Evolutionary conservation across 164 flowering plant genomes (phyloP), one percentile per base, ranked within the genome.

Genomic region (Dillenia turbinata): DNA sequence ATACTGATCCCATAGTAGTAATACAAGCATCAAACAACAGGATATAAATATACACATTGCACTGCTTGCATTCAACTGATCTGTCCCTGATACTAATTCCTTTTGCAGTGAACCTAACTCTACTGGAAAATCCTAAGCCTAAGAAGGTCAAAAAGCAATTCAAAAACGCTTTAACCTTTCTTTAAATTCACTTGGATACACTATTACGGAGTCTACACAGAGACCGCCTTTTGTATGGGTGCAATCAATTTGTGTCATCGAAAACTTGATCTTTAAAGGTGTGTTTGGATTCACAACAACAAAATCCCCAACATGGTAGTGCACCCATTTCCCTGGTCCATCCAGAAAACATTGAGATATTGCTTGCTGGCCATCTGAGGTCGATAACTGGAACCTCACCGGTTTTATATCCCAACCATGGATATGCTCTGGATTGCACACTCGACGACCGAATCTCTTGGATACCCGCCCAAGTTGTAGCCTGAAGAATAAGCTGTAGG

Each of bases 331-430:
- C 10, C 87, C 89, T 0, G 83, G 77, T 16, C 73, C 84, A 24
- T 62, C 66, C 46, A 86, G 14, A 52, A 71, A 75, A 54, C 76
- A 81, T 64, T 84, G 79, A 9, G 77, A 71, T 14, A 81, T 50
- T 2, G 80, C 76, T 33, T 74, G 62, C 60, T 86, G 89, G 55
- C 87, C 85, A 52, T 81, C 84, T 4, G 83, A 79, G 1, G 89
- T 78, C 69, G 76, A 71, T 19, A 86, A 74, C 71, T 84, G 88
- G 71, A 86, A 86, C 12, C 67, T 63, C 12, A 77, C 87, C 0
- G 92, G 92, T 66, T 86, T 86, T 52, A 66, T 69, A 51, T 84
- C 86, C 92, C 92, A 86, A 14, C 89, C 92, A 70, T 84, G 92
- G 45, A 86, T 76, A 15, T 81, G 77, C 64, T 86, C 89, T 2